phyloP scores from a whole-genome alignment of 148 eudicot species.

The Dysphania ambrosioides region DNA sequence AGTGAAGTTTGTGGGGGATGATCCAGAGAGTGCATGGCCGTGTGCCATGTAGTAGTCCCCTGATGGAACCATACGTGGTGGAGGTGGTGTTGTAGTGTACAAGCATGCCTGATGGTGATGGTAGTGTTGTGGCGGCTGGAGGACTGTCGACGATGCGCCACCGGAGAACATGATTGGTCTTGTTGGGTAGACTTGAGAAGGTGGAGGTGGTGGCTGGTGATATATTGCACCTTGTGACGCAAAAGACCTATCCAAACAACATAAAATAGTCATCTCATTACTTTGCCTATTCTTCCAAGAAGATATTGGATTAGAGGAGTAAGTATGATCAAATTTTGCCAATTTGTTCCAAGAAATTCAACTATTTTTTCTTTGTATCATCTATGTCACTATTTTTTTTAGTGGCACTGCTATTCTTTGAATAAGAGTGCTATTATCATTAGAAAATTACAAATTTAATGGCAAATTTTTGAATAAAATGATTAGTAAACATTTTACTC shows the following conservation, averaged over 20 bases:
- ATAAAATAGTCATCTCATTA: too few relatives aligned
- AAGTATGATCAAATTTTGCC: too few relatives aligned
- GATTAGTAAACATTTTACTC: too few relatives aligned
- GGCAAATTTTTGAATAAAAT: too few relatives aligned
- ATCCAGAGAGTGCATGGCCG: slow-evolving; percentile 50
- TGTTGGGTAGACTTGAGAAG: slow-evolving; percentile 52
- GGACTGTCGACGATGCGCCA: slow-evolving; percentile 29
- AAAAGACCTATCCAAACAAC: slow-evolving; percentile 28
- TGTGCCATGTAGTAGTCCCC: slow-evolving; percentile 51
- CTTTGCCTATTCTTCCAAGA: too few relatives aligned
- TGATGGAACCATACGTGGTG: slow-evolving; percentile 29
- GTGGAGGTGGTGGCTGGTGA: slow-evolving; percentile 31
- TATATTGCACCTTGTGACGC: slow-evolving; percentile 26
- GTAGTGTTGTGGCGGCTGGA: slow-evolving; percentile 31
- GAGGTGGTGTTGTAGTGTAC: slow-evolving; percentile 46
- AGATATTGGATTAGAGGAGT: too few relatives aligned
- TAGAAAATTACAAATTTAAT: background rate
- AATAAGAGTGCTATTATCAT: background rate
- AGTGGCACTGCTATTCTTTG: too few relatives aligned
- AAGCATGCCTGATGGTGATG: slow-evolving; percentile 33
- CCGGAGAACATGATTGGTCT: slow-evolving; percentile 42
- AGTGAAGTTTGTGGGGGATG: slow-evolving; percentile 50
- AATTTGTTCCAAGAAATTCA: too few relatives aligned
- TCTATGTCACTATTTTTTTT: too few relatives aligned
- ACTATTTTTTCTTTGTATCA: too few relatives aligned